Evolutionary conservation across 306 rosid species (phyloP).

Genomic region (Crataegus laevigata): DNA sequence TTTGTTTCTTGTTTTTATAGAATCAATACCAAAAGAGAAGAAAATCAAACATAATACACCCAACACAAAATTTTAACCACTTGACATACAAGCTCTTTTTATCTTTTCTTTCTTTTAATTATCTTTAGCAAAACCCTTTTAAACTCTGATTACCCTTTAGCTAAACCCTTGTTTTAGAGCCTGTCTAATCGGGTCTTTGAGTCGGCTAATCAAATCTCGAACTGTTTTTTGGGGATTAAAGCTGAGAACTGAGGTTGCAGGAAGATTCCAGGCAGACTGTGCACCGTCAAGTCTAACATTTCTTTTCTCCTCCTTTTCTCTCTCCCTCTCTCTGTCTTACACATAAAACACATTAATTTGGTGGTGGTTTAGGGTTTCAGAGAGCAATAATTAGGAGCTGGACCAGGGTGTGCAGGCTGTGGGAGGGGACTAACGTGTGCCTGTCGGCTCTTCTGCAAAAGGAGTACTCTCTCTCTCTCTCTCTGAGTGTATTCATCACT

Average conservation of each 20-base stretch:
- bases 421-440: conserved; percentile 67
- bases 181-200: conserved; percentile 2
- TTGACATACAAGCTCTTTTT: not conserved
- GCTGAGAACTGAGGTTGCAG: conserved; percentile 20
- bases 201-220: not conserved
- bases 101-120: not conserved
- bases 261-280: conserved; percentile 35
- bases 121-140: not conserved
- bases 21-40: no score
- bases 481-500: conserved; percentile 23
- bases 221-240: not conserved
- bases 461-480: not conserved
- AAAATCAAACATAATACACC: no score
- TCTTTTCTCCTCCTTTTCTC: not conserved
- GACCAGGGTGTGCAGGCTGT: conserved; percentile 58
- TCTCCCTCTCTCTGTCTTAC: conserved; percentile 6
- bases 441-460: conserved; percentile 72
- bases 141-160: not conserved
- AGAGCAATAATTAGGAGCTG: conserved; percentile 55
- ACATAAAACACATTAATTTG: conserved; percentile 28
- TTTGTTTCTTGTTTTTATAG: no score
- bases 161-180: conserved; percentile 2
- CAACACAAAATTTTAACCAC: not conserved
- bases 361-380: conserved; percentile 38
- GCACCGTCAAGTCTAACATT: conserved; percentile 6